These are phyloP conservation scores for Kodamaea neixiangensis DNA, from an alignment of 805 yeast species.

Conservation along the genomic window DNA sequence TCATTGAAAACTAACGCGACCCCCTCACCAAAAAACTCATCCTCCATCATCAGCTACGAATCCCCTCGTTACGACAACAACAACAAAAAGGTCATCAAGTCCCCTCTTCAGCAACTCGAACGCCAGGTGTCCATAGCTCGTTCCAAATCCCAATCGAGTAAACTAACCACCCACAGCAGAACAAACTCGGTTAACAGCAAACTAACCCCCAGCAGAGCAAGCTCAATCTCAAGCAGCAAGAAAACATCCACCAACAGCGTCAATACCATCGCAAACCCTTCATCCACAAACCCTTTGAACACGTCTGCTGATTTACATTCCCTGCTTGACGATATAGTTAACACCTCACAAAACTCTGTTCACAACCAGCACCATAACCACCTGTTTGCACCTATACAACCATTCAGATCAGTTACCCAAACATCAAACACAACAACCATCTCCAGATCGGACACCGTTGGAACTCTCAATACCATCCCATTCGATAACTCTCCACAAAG, in stretches of 20 bases:
- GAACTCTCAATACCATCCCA: not conserved
- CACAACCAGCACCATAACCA: not conserved
- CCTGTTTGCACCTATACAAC: not conserved
- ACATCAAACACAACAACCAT: not conserved
- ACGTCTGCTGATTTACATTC: not conserved
- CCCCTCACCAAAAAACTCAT: not conserved
- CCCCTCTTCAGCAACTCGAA: slow-evolving; percentile 19
- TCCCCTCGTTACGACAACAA: not conserved
- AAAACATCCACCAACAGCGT: not conserved
- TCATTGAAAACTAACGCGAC: not conserved
- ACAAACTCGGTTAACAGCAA: not conserved
- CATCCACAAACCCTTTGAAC: not conserved
- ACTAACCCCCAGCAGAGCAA: not conserved
- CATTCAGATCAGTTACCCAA: not conserved
- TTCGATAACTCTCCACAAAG: not conserved
- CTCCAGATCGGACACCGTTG: not conserved
- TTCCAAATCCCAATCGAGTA: slow-evolving; percentile 12
- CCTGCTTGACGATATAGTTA: not conserved
- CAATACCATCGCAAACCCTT: not conserved
- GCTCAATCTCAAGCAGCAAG: not conserved
- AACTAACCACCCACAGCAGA: not conserved
- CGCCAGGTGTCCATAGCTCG: slow-evolving; percentile 24
- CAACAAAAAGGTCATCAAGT: slow-evolving; percentile 8
- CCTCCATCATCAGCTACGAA: not conserved
- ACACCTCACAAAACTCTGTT: not conserved